Base-by-base conservation (phyloP, 2,329 filamentous ascomycete genomes). In the Colletotrichum phormii region DNA sequence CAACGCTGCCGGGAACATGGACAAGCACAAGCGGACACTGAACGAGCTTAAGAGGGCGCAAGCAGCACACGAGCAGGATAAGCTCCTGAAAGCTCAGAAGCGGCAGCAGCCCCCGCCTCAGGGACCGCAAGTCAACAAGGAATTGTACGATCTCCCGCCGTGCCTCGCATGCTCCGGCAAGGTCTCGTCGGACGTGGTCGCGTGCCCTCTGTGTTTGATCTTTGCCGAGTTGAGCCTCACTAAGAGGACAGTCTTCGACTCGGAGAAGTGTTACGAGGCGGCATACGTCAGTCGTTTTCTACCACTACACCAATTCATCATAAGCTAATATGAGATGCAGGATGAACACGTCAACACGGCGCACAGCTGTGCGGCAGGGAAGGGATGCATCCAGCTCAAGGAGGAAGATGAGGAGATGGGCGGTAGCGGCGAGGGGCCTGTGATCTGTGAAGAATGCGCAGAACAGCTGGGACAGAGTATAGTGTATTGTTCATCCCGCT, bases 1-100 rank as follows among this genome's bases (percentile, higher is more conserved):
- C 76, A 77, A 59, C 74, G 75, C 53, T 74, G 77, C 54, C 65
- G 54, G 24, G 12, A 81, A 83, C 54, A 82, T 85, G 13, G 81
- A 84, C 54, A 80, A 78, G 35, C 82, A 84, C 70, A 75, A 76
- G 67, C 77, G 76, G 64, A 82, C 85, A 11, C 78, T 88, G 3
- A 84, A 86, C 67, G 86, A 88, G 76, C 81, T 88, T 4, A 82
- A 81, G 22, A 81, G 86, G 69, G 87, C 86, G 33, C 86, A 84
- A 76, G 84, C 82, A 71, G 86, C 86, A 9, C 79, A 83, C 59
- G 59, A 70, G 69, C 85, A 86, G 80, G 86, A 87, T 76, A 86
- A 84, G 76, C 82, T 78, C 22, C 76, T 82, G 76, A 83, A 78
- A 77, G 80, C 76, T 74, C 81, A 80, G 78, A 78, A 77, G 76